A percentile compares a stretch with the other conserved stretches of the same genome.
These are phyloP conservation scores for Didymella sp. DNA, from an alignment of 2,329 filamentous ascomycete species.

Conservation along the genomic window DNA sequence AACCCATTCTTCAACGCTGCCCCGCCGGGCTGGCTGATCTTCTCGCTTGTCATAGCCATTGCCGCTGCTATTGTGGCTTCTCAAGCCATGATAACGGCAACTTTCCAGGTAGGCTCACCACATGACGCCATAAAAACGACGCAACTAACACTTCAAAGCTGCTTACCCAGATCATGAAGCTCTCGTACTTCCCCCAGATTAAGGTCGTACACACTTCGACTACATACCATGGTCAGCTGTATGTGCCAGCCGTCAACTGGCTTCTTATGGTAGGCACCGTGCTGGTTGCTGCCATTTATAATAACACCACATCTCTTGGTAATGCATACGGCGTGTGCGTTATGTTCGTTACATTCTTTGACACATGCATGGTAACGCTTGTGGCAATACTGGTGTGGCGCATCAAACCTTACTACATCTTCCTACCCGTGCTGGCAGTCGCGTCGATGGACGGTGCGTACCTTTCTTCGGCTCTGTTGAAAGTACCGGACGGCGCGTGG, in stretches of 20 bases:
- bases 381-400: slow-evolving; percentile 77
- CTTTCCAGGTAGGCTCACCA: slow-evolving; percentile 64
- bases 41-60: slow-evolving; percentile 71
- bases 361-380: slow-evolving; percentile 75
- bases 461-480: slow-evolving; percentile 72
- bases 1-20: slow-evolving; percentile 79
- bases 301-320: slow-evolving; percentile 68
- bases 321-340: slow-evolving; percentile 82
- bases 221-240: slow-evolving; percentile 76
- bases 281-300: slow-evolving; percentile 75
- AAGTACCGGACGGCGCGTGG: slow-evolving; percentile 80
- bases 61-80: slow-evolving; percentile 77
- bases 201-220: slow-evolving; percentile 74
- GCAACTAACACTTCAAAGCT: slow-evolving; percentile 50
- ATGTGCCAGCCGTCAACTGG: slow-evolving; percentile 79
- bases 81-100: slow-evolving; percentile 79
- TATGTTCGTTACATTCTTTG: slow-evolving; percentile 80
- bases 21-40: slow-evolving; percentile 72
- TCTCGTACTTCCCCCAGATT: slow-evolving; percentile 78
- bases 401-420: slow-evolving; percentile 64
- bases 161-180: slow-evolving; percentile 74
- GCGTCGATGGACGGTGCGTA: slow-evolving; percentile 71
- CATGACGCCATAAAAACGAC: not conserved
- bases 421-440: slow-evolving; percentile 68
- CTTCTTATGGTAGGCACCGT: slow-evolving; percentile 77